A percentile compares a stretch with the other conserved stretches of the same genome.
Conservation (phyloP, 2,329 filamentous ascomycete genomes). For the Calycina herbarum region DNA sequence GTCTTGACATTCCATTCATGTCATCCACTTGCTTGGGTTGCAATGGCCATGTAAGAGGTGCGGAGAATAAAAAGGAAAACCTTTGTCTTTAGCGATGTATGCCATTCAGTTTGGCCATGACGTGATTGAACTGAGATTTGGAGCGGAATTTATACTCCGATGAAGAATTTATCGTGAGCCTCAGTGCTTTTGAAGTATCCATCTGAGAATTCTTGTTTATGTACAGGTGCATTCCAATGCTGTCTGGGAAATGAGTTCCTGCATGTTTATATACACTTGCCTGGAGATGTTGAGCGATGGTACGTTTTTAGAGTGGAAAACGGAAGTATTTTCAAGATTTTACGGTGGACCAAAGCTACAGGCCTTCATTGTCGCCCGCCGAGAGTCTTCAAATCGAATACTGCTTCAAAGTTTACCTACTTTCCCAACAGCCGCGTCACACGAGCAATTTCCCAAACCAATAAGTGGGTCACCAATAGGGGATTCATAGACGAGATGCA, state of each 20-base stretch:
- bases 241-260: too few species aligned
- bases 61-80: neutral
- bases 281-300: too few species aligned
- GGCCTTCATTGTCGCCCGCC: neutral
- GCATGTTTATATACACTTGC: too few species aligned
- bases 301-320: too few species aligned
- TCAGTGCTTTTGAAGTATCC: neutral
- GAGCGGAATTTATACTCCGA: neutral
- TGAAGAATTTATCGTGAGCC: neutral
- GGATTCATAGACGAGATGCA: too few species aligned
- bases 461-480: neutral
- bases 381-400: neutral
- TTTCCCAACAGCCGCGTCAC: neutral
- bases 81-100: neutral
- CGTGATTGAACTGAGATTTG: neutral
- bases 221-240: neutral
- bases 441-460: neutral
- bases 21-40: neutral
- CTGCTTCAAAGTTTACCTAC: neutral
- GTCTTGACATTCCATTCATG: neutral
- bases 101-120: neutral
- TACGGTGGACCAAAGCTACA: too few species aligned
- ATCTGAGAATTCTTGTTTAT: neutral
- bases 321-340: too few species aligned
- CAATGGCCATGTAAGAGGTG: too few species aligned